Conservation (phyloP, 192 early-diverging fungal genomes). For the Gonapodya prolifera region DNA sequence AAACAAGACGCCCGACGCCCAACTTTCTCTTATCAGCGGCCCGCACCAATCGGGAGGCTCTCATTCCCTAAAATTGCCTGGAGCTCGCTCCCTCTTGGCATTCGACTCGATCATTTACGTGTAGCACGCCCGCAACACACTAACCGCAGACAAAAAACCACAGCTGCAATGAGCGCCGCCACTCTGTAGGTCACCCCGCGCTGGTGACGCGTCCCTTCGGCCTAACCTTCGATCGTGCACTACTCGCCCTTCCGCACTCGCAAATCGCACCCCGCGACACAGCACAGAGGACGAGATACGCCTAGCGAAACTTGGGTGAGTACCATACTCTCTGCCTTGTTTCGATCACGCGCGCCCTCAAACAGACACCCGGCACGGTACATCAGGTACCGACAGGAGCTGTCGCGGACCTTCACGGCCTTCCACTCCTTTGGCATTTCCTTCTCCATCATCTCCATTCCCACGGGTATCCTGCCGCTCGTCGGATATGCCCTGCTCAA, state of each 20-base stretch:
- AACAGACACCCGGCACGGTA: not conserved
- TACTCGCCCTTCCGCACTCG: no score
- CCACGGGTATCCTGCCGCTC: slow-evolving; percentile 35
- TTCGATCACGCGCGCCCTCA: not conserved
- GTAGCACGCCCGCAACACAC: no score
- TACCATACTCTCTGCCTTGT: not conserved
- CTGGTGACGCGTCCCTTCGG: not conserved
- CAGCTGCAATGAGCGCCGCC: not conserved
- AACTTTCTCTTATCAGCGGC: no score
- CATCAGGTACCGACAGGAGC: slow-evolving; percentile 16
- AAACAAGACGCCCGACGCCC: no score
- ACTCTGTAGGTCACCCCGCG: not conserved
- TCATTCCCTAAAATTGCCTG: no score
- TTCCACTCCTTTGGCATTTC: slow-evolving; percentile 42
- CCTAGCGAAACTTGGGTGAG: not conserved
- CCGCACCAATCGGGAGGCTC: no score
- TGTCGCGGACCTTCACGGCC: slow-evolving; percentile 29
- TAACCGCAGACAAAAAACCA: no score
- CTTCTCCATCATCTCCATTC: slow-evolving; percentile 36
- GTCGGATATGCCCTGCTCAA: slow-evolving; percentile 29
- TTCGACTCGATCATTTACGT: no score
- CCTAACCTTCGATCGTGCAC: not conserved
- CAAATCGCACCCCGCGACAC: not conserved
- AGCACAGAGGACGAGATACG: not conserved
- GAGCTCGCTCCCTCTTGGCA: no score